Evolutionary conservation across 768 basidiomycete species (phyloP).

Genomic region (Sistotremastrum suecicum): DNA sequence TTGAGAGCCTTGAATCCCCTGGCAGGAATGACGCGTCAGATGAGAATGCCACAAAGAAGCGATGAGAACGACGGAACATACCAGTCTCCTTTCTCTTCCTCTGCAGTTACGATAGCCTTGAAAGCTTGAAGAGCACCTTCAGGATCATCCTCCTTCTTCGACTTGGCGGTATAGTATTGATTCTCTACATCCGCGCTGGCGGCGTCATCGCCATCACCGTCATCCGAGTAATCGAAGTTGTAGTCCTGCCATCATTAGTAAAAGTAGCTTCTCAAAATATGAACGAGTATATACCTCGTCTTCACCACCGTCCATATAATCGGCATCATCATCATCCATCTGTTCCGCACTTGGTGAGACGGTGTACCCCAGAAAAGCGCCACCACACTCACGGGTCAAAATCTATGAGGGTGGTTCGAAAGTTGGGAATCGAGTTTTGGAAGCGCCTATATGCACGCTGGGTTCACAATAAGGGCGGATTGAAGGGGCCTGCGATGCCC

Average conservation of each 20-base stretch:
- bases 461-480: too few relatives aligned
- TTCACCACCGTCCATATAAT: constrained; percentile 84
- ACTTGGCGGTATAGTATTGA: constrained; percentile 95
- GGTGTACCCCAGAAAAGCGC: too few relatives aligned
- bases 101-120: constrained; percentile 73
- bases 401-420: too few relatives aligned
- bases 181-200: constrained; percentile 90
- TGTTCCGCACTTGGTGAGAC: neutral
- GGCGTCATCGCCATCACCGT: constrained; percentile 66
- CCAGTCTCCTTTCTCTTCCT: constrained; percentile 93
- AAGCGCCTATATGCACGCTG: too few relatives aligned
- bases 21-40: neutral
- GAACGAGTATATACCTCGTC: constrained; percentile 44
- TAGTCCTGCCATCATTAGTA: constrained; percentile 48
- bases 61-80: constrained; percentile 20
- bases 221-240: constrained; percentile 93
- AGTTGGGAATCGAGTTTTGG: too few relatives aligned
- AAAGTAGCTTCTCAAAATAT: constrained; percentile 4
- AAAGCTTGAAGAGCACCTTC: constrained; percentile 89
- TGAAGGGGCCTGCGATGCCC: too few relatives aligned
- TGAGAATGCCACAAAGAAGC: neutral
- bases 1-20: constrained; percentile 99
- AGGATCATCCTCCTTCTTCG: constrained; percentile 87
- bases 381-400: too few relatives aligned
- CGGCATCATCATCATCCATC: constrained; percentile 91